Evolutionary conservation across 2,329 filamentous ascomycete species (phyloP).

Genomic region (Hymenoscyphus occultus): DNA sequence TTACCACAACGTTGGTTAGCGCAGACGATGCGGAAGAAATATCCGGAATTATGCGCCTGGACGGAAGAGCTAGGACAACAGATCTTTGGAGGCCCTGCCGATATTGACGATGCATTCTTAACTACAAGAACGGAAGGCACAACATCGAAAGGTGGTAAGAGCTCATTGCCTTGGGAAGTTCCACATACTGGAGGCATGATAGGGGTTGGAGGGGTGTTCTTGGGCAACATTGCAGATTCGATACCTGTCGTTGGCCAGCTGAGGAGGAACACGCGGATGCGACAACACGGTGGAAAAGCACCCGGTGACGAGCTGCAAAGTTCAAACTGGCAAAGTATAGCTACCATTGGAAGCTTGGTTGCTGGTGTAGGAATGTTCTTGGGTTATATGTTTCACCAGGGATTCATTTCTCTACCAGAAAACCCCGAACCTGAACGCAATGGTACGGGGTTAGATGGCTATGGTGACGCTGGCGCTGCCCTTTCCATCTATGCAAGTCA

Average conservation of each 20-base stretch:
- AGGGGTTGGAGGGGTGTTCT: slow-evolving; percentile 30
- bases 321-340: slow-evolving; percentile 25
- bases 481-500: slow-evolving; percentile 27
- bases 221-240: slow-evolving; percentile 31
- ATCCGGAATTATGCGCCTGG: slow-evolving; percentile 44
- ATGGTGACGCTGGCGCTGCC: slow-evolving; percentile 33
- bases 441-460: slow-evolving; percentile 19
- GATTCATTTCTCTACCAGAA: slow-evolving; percentile 28
- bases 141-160: slow-evolving; percentile 15
- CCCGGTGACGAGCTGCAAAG: slow-evolving; percentile 23
- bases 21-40: slow-evolving; percentile 52
- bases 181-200: slow-evolving; percentile 31
- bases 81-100: slow-evolving; percentile 40
- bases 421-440: slow-evolving; percentile 17
- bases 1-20: slow-evolving; percentile 62
- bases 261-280: slow-evolving; percentile 31
- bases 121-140: slow-evolving; percentile 14
- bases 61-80: slow-evolving; percentile 39
- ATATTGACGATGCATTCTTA: slow-evolving; percentile 30
- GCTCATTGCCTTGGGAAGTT: slow-evolving; percentile 34
- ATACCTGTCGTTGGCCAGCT: slow-evolving; percentile 32
- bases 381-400: slow-evolving; percentile 36
- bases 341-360: slow-evolving; percentile 29
- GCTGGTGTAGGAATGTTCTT: slow-evolving; percentile 33
- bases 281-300: slow-evolving; percentile 27